phyloP scores from a whole-genome alignment of 2,329 filamentous ascomycete genomes.

The Diaporthe ampelina region DNA sequence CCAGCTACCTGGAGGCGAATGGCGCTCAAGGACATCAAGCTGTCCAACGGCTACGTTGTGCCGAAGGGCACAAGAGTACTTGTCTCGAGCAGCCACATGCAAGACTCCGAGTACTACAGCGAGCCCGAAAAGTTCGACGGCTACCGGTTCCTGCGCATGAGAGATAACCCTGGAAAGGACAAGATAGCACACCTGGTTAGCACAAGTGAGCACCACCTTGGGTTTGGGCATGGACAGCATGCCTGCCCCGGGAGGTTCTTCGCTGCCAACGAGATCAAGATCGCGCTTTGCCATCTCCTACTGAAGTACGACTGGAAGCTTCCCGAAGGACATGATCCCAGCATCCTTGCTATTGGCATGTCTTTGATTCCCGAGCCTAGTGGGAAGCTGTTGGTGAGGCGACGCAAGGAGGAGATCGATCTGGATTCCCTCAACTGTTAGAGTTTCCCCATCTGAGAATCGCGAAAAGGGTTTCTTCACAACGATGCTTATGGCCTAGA shows the following conservation, averaged over 20 bases:
- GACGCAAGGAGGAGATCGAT: slow-evolving; percentile 36
- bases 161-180: slow-evolving; percentile 21
- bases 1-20: slow-evolving; percentile 63
- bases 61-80: slow-evolving; percentile 22
- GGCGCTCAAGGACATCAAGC: slow-evolving; percentile 54
- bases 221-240: slow-evolving; percentile 50
- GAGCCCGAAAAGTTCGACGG: slow-evolving; percentile 56
- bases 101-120: slow-evolving; percentile 50
- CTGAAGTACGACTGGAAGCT: slow-evolving; percentile 20
- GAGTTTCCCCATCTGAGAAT: no score
- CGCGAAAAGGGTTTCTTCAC: neutral
- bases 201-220: slow-evolving; percentile 3
- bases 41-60: slow-evolving; percentile 20
- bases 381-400: slow-evolving; percentile 37
- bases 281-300: slow-evolving; percentile 2
- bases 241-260: slow-evolving; percentile 46
- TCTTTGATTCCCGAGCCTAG: slow-evolving; percentile 25
- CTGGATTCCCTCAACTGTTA: neutral
- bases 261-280: slow-evolving; percentile 51
- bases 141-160: slow-evolving; percentile 55
- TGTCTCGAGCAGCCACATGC: slow-evolving; percentile 14
- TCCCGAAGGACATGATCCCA: slow-evolving; percentile 36
- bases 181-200: slow-evolving; percentile 21
- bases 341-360: slow-evolving; percentile 33
- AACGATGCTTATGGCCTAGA: no score